Evolutionary conservation across 306 rosid genomes (phyloP).

Genomic region (Vicia sativa): DNA sequence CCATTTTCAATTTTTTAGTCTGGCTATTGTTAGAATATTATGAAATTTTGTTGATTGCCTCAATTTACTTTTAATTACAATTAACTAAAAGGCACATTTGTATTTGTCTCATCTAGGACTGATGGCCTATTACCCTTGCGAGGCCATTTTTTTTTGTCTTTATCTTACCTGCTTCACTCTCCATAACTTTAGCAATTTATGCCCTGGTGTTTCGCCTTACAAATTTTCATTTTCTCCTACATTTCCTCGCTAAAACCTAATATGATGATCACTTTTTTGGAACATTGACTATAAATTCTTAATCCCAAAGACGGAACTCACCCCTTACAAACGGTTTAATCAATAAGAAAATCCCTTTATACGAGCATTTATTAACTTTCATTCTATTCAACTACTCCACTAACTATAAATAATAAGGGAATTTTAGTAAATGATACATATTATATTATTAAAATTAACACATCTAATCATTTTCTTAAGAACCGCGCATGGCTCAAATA

Average conservation of each 20-base stretch:
- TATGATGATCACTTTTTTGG: not conserved
- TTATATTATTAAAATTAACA: too few relatives aligned
- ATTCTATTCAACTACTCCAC: too few relatives aligned
- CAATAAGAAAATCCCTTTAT: conserved; percentile 8
- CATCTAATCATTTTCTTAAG: too few relatives aligned
- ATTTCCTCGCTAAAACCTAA: not conserved
- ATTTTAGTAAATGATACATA: too few relatives aligned
- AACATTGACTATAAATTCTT: not conserved
- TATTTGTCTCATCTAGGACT: not conserved
- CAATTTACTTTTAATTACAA: conserved; percentile 7
- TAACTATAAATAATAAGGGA: too few relatives aligned
- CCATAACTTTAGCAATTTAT: not conserved
- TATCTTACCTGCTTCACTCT: conserved; percentile 1
- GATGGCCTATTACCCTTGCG: not conserved
- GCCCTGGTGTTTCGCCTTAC: not conserved
- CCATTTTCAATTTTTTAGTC: conserved; percentile 20
- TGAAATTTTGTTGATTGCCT: conserved; percentile 24
- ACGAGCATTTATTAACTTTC: too few relatives aligned
- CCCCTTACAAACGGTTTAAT: not conserved
- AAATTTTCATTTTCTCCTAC: not conserved
- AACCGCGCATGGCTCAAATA: too few relatives aligned
- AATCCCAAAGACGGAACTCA: not conserved
- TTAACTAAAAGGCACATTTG: not conserved
- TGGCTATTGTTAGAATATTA: conserved; percentile 10
- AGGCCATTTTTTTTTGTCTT: conserved; percentile 4